Percentiles rank a stretch among this genome's conserved stretches.
These are phyloP conservation scores for Trichoderma oligosporum DNA, from an alignment of 2,329 filamentous ascomycete species.

Conservation along the genomic window DNA sequence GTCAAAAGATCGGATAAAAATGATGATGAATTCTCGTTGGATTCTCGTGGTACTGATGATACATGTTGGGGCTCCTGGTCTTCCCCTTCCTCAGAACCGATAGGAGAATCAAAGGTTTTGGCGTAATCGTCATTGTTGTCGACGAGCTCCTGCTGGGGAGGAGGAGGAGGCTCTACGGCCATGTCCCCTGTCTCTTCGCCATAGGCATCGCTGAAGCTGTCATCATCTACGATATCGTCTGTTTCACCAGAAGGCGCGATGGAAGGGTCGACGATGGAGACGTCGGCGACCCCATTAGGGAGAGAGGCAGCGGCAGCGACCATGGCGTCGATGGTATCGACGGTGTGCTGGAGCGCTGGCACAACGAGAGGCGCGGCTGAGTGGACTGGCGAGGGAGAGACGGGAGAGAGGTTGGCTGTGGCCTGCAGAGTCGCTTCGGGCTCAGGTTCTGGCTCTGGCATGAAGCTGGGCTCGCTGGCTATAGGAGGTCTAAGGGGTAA, in stretches of 20 bases:
- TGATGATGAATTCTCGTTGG: conserved; percentile 42
- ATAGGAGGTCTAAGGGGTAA: conserved; percentile 1
- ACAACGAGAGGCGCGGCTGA: conserved; percentile 45
- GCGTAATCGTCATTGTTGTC: conserved; percentile 48
- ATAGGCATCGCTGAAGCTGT: conserved; percentile 48
- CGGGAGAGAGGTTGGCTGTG: conserved; percentile 49
- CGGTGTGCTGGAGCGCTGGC: conserved; percentile 50
- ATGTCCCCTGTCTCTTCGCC: conserved; percentile 37
- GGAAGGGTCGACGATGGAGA: conserved; percentile 32
- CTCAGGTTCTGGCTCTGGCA: conserved; percentile 27
- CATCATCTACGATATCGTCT: conserved; percentile 42
- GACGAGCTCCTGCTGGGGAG: conserved; percentile 30
- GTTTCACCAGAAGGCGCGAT: conserved; percentile 35
- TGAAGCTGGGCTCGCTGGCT: conserved; percentile 15
- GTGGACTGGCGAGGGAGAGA: conserved; percentile 49
- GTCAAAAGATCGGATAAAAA: conserved; percentile 39
- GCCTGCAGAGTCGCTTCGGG: conserved; percentile 47
- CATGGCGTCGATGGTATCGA: conserved; percentile 49
- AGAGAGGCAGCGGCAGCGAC: conserved; percentile 34
- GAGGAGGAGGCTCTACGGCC: conserved; percentile 27
- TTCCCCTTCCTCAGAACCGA: conserved; percentile 35
- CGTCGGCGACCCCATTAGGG: conserved; percentile 31
- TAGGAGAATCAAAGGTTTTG: conserved; percentile 49
- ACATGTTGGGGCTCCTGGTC: conserved; percentile 40
- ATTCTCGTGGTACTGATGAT: conserved; percentile 33